phyloP scores from a whole-genome alignment of 2,329 filamentous ascomycete genomes.

The Hyphodiscus sp. region DNA sequence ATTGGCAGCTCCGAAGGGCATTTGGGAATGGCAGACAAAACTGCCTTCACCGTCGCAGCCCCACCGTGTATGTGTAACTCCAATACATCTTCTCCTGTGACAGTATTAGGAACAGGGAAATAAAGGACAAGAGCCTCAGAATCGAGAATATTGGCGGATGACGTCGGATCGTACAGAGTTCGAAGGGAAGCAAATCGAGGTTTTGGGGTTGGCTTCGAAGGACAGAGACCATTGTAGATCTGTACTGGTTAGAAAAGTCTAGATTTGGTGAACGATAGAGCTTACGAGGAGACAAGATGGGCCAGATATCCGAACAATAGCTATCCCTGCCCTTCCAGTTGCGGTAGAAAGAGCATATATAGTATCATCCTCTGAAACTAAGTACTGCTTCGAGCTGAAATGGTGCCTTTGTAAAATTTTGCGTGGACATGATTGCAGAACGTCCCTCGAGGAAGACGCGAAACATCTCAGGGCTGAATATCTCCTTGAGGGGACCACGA shows the following conservation, averaged over 20 bases:
- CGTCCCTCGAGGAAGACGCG: not conserved
- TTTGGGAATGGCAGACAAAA: constrained; percentile 67
- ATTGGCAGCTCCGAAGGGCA: constrained; percentile 40
- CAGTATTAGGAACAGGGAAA: constrained; percentile 74
- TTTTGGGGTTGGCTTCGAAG: constrained; percentile 44
- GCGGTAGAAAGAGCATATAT: constrained; percentile 93
- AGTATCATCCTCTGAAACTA: constrained; percentile 39
- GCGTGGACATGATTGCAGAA: not conserved
- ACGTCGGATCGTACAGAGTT: constrained; percentile 59
- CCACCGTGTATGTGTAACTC: constrained; percentile 96
- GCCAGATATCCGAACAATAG: constrained; percentile 82
- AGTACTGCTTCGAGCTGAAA: not conserved
- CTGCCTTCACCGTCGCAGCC: constrained; percentile 78
- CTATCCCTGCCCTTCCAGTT: constrained; percentile 79
- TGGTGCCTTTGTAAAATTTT: not conserved
- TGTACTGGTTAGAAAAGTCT: constrained; percentile 28
- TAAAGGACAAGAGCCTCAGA: constrained; percentile 63
- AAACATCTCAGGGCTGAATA: not conserved
- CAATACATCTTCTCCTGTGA: constrained; percentile 86
- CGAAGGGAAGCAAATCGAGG: constrained; percentile 65
- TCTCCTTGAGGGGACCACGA: not conserved
- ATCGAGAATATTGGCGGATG: constrained; percentile 45
- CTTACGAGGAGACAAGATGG: constrained; percentile 62
- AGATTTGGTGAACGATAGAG: constrained; percentile 2
- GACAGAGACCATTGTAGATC: constrained; percentile 61